Evolutionary conservation across 306 rosid genomes (phyloP).

Genomic region (Cucurbita argyrosperma): DNA sequence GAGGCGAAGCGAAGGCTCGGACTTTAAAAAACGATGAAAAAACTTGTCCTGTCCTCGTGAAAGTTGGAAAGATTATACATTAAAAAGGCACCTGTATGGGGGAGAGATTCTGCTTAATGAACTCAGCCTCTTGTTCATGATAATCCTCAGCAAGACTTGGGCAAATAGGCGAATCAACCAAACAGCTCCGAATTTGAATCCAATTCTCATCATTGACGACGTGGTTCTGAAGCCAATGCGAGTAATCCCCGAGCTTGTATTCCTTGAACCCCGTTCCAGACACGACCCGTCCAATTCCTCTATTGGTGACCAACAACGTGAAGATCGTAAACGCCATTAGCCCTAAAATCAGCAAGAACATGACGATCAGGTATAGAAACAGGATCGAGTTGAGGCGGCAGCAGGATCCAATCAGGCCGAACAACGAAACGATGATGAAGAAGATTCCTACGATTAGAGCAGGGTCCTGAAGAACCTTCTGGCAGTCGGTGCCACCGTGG

Average conservation of each 20-base stretch:
- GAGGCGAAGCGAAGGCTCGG: not conserved
- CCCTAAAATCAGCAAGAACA: conserved; percentile 35
- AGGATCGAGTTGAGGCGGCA: conserved; percentile 34
- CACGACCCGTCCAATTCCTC: conserved; percentile 27
- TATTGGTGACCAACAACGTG: conserved; percentile 44
- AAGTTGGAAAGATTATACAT: no score
- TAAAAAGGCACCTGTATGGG: conserved; percentile 36
- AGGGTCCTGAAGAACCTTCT: conserved; percentile 38
- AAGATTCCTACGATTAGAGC: conserved; percentile 34
- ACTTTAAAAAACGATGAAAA: no score
- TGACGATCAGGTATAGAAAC: conserved; percentile 32
- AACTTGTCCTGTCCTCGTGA: no score
- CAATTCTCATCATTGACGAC: conserved; percentile 46
- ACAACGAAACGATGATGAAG: conserved; percentile 29
- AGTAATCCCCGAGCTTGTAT: conserved; percentile 41
- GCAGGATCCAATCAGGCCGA: conserved; percentile 50
- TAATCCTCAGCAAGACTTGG: conserved; percentile 17
- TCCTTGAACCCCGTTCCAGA: conserved; percentile 44
- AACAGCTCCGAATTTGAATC: conserved; percentile 48
- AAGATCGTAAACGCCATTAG: conserved; percentile 44
- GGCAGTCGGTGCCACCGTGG: conserved; percentile 42
- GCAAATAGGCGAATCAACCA: conserved; percentile 42
- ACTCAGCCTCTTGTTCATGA: conserved; percentile 18
- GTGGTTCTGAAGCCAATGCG: conserved; percentile 59
- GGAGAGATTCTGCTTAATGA: conserved; percentile 37